Base-by-base conservation (phyloP, 768 basidiomycete genomes). In the Candolleomyces eurysporus region DNA sequence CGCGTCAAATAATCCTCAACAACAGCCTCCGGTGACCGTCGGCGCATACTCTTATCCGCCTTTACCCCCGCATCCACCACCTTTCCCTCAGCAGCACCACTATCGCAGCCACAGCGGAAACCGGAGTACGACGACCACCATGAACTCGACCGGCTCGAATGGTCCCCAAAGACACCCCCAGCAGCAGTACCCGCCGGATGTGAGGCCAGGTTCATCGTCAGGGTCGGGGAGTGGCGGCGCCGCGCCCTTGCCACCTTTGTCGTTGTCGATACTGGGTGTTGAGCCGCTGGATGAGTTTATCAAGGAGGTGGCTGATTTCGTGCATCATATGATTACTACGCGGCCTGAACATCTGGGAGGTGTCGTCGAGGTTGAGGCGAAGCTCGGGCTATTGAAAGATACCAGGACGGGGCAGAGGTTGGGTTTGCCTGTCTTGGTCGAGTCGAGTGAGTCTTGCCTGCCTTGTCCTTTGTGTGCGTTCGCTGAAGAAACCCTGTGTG, bases 201-300 rank as follows among this genome's bases (percentile, higher is more conserved):
- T 17, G 19, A 6, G 17, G 45, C 16, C 45, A 3, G 19, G 17
- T 5, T 46, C 45, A 43, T 43, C 42, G 42, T 43, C 42, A 43
- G n/a, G 42, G 3, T 46, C 45, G 16, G 16, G 17, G 1, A 48
- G 21, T 6, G 30, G 49, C 31, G n/a, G 31, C 17, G 31, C 32
- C 4, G 5, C 52, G 31, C 1, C 21, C 6, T 70, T 89, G 17
- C 88, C 86, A 4, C 88, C 88, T 4, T 82, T 91, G 45, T 89
- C 89, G 1, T 78, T 88, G 46, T 92, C 90, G 16, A 92, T 96
- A 64, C 84, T 97, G 31, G 91, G 90, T 57, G 88, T 94, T 54
- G 94, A 96, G 70, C 94, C 94, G 2, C 77, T 93, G 32, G 95
- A 97, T 73, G 95, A 96, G 69, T 95, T 97, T 70, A 94, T 94